These are phyloP conservation scores for Fusarium phyllophilum DNA, from an alignment of 2,329 filamentous ascomycete genomes.

Conservation along the genomic window DNA sequence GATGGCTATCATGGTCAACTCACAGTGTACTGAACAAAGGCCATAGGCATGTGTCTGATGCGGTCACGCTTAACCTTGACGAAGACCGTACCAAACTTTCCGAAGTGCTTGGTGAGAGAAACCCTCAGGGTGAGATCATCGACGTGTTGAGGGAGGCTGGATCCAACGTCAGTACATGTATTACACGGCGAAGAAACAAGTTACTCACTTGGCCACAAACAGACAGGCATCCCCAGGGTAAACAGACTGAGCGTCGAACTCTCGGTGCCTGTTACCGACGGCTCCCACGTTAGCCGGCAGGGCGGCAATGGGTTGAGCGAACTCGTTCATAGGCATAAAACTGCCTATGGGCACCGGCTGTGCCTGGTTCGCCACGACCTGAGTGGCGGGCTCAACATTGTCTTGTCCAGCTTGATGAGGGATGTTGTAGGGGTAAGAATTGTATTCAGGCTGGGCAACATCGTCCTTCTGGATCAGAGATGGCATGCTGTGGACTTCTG, in stretches of 20 bases:
- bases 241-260: constrained; percentile 60
- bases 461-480: background rate
- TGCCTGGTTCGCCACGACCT: background rate
- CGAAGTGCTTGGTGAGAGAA: constrained; percentile 64
- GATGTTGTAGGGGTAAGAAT: background rate
- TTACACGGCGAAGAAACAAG: background rate
- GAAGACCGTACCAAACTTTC: constrained; percentile 65
- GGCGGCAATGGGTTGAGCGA: background rate
- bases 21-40: constrained; percentile 72
- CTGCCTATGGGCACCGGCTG: background rate
- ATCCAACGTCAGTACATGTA: background rate
- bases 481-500: constrained; percentile 8
- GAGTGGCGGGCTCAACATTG: background rate
- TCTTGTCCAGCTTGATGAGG: background rate
- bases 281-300: background rate
- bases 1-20: constrained; percentile 39
- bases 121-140: constrained; percentile 62
- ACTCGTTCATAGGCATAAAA: background rate
- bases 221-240: constrained; percentile 68
- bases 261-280: background rate
- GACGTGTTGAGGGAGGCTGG: constrained; percentile 61
- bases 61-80: constrained; percentile 71
- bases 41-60: constrained; percentile 66
- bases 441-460: background rate
- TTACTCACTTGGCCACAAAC: constrained; percentile 73